Percentiles rank a stretch among this genome's conserved stretches.
Evolutionary conservation across 768 basidiomycete species (phyloP).

Genomic region (Cystobasidium tubakii): DNA sequence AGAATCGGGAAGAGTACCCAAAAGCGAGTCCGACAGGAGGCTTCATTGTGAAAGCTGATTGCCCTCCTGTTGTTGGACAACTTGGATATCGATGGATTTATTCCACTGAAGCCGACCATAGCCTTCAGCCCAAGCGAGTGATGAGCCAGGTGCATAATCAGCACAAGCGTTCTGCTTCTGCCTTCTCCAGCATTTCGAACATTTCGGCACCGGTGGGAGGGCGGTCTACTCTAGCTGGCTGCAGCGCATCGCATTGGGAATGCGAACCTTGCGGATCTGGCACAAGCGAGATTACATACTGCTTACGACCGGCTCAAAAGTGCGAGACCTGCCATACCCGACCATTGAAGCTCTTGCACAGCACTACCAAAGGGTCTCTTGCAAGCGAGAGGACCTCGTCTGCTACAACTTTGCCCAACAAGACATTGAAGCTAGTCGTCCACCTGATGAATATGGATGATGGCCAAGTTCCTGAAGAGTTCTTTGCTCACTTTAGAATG

Average conservation of each 20-base stretch:
- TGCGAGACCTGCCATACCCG: slow-evolving; percentile 2
- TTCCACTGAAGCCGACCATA: background rate
- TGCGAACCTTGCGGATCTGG: slow-evolving; percentile 28
- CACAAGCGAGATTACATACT: slow-evolving; percentile 20
- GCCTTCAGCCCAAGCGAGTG: background rate
- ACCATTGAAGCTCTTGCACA: slow-evolving; percentile 13
- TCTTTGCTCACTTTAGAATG: slow-evolving; percentile 32
- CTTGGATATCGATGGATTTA: slow-evolving; percentile 19
- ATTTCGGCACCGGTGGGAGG: slow-evolving; percentile 11
- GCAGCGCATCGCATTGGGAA: slow-evolving; percentile 18
- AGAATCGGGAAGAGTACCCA: slow-evolving; percentile 23
- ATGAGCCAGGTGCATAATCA: background rate
- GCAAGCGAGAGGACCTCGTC: background rate
- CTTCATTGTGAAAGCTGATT: slow-evolving; percentile 23
- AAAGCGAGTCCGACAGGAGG: slow-evolving; percentile 27
- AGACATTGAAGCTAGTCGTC: slow-evolving; percentile 15
- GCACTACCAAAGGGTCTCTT: background rate
- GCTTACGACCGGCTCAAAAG: slow-evolving; percentile 9
- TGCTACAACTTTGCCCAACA: slow-evolving; percentile 1
- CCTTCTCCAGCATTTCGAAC: slow-evolving; percentile 4
- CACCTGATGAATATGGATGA: slow-evolving; percentile 16
- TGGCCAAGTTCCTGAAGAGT: slow-evolving; percentile 10
- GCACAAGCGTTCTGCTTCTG: background rate
- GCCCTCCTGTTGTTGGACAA: slow-evolving; percentile 16
- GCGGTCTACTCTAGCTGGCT: background rate